Base-by-base conservation (phyloP, 805 yeast species). In the Pichia nanzhaoensis region DNA sequence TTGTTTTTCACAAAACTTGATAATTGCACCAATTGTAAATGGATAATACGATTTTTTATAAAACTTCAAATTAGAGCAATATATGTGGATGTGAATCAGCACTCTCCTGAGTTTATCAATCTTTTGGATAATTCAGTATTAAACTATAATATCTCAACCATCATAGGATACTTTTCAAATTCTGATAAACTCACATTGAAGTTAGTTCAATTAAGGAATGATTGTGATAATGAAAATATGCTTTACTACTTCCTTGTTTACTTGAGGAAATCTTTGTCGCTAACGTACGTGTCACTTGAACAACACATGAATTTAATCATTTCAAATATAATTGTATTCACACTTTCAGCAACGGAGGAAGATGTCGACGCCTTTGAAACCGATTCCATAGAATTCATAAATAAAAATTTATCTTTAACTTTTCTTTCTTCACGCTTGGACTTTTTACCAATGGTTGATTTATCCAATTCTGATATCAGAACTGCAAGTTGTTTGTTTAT, bases 381-480 rank as follows among this genome's bases (percentile, higher is more conserved):
- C 50, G 96, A 90, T 55, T 96, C 96, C 3, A 83, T 78, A 45
- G 96, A 89, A 59, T 93, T 87, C 60, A 79, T 91, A 45, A 85
- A 87, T 61, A 70, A 80, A 42, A 75, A 75, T 44, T 72, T 48
- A 13, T 35, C 32, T 18, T 44, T 43, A 17, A 37, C 38, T 20
- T 27, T 34, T 10, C 4, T 20, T n/a, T 8, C 12, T 8, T 38
- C 41, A 20, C 19, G 5, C 7, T n/a, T 40, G 13, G 31, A 34
- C 22, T 13, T 6, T 14, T 16, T 16, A 24, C 28, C n/a, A 12
- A 9, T 38, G 9, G 7, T 19, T 14, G 41, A 38, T 28, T n/a
- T 38, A 12, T 38, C 41, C 18, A 38, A 38, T 19, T 39, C 39
- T 18, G 48, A 50, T 33, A 31, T 40, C 30, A 39, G 41, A 17